Evolutionary conservation across 2,329 filamentous ascomycete genomes (phyloP).

Genomic region (Colletotrichum sp.): DNA sequence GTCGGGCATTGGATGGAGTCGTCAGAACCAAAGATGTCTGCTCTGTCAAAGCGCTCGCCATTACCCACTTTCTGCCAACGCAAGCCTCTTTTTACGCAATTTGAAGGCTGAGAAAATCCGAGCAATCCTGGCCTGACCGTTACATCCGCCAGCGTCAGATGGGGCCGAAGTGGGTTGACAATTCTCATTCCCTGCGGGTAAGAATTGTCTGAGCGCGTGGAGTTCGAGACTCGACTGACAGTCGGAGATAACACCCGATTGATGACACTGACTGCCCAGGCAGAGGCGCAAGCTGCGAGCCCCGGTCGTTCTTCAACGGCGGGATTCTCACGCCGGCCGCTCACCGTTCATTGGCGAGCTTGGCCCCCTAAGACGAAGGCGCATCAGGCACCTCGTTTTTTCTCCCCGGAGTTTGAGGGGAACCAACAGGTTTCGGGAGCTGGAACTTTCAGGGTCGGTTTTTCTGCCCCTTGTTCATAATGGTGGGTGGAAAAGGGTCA

Average conservation of each 20-base stretch:
- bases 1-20: not conserved
- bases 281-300: not conserved
- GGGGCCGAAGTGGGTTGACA: slow-evolving; percentile 12
- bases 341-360: not conserved
- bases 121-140: not conserved
- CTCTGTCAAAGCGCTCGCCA: not conserved
- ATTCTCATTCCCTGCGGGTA: not conserved
- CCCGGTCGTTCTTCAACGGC: not conserved
- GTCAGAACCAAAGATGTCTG: not conserved
- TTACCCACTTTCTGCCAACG: not conserved
- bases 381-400: not conserved
- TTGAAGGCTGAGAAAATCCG: not conserved
- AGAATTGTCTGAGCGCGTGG: not conserved
- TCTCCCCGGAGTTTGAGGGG: not conserved
- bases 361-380: not conserved
- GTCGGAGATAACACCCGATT: not conserved
- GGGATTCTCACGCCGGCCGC: not conserved
- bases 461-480: not conserved
- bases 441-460: not conserved
- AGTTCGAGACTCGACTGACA: not conserved
- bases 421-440: not conserved
- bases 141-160: not conserved
- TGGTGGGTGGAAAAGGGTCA: not conserved
- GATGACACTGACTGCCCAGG: not conserved
- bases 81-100: not conserved